These are phyloP conservation scores for Auriculariales sp. DNA, from an alignment of 768 basidiomycete genomes.

Conservation along the genomic window DNA sequence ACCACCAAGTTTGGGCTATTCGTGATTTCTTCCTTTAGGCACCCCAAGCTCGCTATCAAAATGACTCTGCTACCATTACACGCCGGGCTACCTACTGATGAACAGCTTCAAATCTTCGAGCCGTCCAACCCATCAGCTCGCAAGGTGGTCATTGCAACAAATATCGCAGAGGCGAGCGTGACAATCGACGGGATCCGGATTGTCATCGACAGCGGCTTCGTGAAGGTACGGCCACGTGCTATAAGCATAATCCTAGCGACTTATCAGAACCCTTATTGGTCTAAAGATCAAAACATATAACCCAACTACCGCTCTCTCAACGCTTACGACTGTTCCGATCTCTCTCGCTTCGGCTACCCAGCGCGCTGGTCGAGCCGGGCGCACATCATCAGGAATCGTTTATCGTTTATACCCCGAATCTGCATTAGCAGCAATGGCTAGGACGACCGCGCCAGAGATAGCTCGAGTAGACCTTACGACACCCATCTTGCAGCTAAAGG, in stretches of 20 bases:
- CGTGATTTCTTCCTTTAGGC: conserved; percentile 33
- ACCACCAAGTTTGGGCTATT: conserved; percentile 1
- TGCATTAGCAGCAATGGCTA: conserved; percentile 42
- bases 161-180: conserved; percentile 95
- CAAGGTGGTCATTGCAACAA: conserved; percentile 87
- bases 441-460: conserved; percentile 76
- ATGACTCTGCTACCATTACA: conserved; percentile 69
- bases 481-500: conserved; percentile 86
- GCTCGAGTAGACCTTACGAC: conserved; percentile 82
- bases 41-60: conserved; percentile 28
- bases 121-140: conserved; percentile 58
- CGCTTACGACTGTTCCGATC: conserved; percentile 68
- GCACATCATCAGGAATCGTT: conserved; percentile 84
- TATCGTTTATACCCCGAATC: conserved; percentile 76
- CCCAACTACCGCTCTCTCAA: conserved; percentile 70
- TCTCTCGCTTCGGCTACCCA: conserved; percentile 86
- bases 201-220: conserved; percentile 88
- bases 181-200: conserved; percentile 93
- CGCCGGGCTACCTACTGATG: conserved; percentile 76
- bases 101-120: conserved; percentile 79
- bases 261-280: neutral
- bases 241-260: neutral
- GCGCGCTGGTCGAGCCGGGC: conserved; percentile 86
- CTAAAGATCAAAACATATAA: conserved; percentile 79
- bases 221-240: conserved; percentile 47